Percentiles rank a stretch among this genome's conserved stretches.
phyloP scores from a whole-genome alignment of 2,329 filamentous ascomycete species.

The Biscogniauxia marginata region DNA sequence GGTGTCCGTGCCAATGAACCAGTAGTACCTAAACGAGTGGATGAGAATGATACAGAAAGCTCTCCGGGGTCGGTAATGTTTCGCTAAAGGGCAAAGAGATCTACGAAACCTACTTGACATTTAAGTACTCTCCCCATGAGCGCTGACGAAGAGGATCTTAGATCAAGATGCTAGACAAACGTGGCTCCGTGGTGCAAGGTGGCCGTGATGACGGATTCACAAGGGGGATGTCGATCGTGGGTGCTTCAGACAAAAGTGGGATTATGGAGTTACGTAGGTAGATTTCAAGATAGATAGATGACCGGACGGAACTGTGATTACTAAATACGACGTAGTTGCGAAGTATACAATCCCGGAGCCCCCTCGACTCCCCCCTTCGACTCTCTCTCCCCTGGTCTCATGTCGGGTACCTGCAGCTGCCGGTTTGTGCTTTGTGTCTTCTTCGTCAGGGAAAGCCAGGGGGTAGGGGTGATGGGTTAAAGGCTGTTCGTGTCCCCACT shows the following conservation, averaged over 20 bases:
- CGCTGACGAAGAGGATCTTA: neutral
- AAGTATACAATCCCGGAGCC: neutral
- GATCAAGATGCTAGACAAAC: neutral
- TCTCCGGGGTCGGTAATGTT: too few species aligned
- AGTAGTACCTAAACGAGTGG: neutral
- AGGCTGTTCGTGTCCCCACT: neutral
- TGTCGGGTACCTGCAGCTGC: neutral
- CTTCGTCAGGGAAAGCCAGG: neutral
- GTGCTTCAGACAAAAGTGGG: neutral
- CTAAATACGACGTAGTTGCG: neutral
- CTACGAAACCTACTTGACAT: neutral
- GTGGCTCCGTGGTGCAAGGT: neutral
- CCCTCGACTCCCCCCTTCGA: neutral
- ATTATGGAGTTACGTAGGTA: neutral
- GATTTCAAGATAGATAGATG: neutral
- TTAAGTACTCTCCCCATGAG: neutral
- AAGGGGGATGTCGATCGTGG: neutral
- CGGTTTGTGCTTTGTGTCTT: neutral
- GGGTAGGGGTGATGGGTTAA: neutral
- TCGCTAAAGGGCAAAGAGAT: neutral
- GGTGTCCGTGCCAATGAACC: neutral
- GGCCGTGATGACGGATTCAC: neutral
- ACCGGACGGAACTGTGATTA: neutral
- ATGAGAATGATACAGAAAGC: neutral
- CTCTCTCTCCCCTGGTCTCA: neutral